phyloP scores from a whole-genome alignment of 768 basidiomycete species.

The Candolleomyces aberdarensis region DNA sequence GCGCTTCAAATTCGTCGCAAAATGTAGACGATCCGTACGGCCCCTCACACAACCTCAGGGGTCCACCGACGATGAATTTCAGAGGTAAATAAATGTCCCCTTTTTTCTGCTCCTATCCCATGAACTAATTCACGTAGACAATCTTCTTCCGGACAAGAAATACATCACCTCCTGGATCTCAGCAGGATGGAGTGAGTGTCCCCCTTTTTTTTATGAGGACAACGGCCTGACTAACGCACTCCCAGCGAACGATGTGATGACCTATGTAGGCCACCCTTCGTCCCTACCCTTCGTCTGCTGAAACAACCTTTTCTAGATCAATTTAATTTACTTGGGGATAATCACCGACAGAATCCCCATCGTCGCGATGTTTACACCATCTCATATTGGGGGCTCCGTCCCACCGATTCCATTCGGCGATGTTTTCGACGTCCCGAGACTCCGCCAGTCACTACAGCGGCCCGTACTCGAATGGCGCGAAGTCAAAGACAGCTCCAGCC shows the following conservation, averaged over 20 bases:
- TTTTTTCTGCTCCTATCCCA: not conserved
- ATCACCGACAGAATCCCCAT: slow-evolving; percentile 61
- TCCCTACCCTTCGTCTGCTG: not conserved
- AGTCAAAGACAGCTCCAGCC: slow-evolving; percentile 47
- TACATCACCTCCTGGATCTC: slow-evolving; percentile 75
- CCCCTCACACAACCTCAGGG: slow-evolving; percentile 30
- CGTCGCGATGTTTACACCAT: slow-evolving; percentile 54
- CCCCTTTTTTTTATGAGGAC: slow-evolving; percentile 1
- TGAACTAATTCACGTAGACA: slow-evolving; percentile 39
- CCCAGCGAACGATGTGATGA: slow-evolving; percentile 76
- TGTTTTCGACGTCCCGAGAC: slow-evolving; percentile 56
- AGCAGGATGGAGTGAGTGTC: slow-evolving; percentile 70
- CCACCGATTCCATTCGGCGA: slow-evolving; percentile 54
- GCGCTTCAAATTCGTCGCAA: not conserved
- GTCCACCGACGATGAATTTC: slow-evolving; percentile 55
- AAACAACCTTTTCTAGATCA: slow-evolving; percentile 29
- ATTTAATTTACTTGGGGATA: slow-evolving; percentile 57
- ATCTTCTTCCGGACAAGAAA: slow-evolving; percentile 53
- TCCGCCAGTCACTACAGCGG: slow-evolving; percentile 38
- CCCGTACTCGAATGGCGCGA: slow-evolving; percentile 64
- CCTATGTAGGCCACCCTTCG: slow-evolving; percentile 43
- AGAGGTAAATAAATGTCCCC: slow-evolving; percentile 38
- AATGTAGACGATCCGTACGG: not conserved
- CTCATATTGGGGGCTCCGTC: slow-evolving; percentile 49
- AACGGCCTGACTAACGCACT: slow-evolving; percentile 3